phyloP scores from a whole-genome alignment of 257 asterid genomes.

The Scutellaria galericulata region DNA sequence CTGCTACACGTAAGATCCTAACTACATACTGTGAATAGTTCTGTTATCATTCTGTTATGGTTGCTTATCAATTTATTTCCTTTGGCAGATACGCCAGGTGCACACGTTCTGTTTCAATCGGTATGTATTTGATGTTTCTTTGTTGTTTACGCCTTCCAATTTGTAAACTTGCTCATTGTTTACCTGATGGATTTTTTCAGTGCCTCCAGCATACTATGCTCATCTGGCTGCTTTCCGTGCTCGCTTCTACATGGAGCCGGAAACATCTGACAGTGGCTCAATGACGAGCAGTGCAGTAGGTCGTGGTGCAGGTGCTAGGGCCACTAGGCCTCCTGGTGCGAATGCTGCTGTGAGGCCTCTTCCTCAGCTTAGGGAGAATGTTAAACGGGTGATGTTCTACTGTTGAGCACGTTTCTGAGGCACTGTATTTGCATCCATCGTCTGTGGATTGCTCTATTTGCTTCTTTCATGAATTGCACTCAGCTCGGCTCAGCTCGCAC shows the following conservation, averaged over 20 bases:
- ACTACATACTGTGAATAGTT: background rate
- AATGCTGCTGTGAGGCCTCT: conserved; percentile 81
- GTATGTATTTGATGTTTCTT: conserved; percentile 44
- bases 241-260: conserved; percentile 94
- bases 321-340: conserved; percentile 55
- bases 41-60: background rate
- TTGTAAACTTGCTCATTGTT: background rate
- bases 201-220: conserved; percentile 96
- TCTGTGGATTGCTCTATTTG: no score
- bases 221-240: conserved; percentile 98
- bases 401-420: conserved; percentile 45
- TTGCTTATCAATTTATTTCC: conserved; percentile 5
- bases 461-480: no score
- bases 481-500: no score
- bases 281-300: conserved; percentile 64
- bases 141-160: background rate
- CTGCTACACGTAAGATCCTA: conserved; percentile 79
- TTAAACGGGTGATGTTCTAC: conserved; percentile 90
- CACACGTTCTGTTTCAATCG: conserved; percentile 93
- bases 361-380: conserved; percentile 89
- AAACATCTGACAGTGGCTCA: conserved; percentile 84
- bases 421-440: no score
- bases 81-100: conserved; percentile 83
- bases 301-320: conserved; percentile 67
- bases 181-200: conserved; percentile 37